Evolutionary conservation across 1,284 basidiomycete genomes (phyloP).

Genomic region (Veloboletus limbatus): DNA sequence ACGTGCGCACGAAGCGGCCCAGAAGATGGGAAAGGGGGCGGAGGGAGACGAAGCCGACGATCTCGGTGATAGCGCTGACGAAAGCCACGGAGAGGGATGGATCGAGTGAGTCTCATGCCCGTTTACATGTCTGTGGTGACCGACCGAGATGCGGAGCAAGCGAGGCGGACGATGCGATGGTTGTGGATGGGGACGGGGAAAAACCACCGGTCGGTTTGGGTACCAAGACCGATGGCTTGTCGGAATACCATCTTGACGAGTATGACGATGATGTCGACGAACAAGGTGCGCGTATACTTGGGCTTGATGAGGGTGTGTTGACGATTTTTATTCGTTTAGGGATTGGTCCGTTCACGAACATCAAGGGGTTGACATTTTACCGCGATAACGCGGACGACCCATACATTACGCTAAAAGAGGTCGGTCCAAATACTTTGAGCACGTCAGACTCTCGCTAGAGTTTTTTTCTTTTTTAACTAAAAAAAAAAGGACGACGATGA

Average conservation of each 20-base stretch:
- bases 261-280: conserved; percentile 82
- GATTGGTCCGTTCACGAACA: conserved; percentile 90
- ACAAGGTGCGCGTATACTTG: conserved; percentile 40
- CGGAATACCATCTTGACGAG: conserved; percentile 88
- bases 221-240: conserved; percentile 63
- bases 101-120: conserved; percentile 68
- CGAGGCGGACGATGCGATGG: conserved; percentile 60
- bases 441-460: conserved; percentile 4
- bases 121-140: conserved; percentile 18
- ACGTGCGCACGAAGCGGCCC: conserved; percentile 75
- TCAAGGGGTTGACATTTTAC: conserved; percentile 93
- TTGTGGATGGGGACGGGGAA: conserved; percentile 60
- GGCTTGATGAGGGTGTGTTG: not conserved
- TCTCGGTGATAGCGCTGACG: conserved; percentile 43
- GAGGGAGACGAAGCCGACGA: conserved; percentile 63
- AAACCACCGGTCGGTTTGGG: conserved; percentile 23
- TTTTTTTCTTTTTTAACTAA: too few species aligned
- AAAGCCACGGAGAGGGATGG: conserved; percentile 63
- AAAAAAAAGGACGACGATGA: conserved; percentile 58
- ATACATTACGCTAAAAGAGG: conserved; percentile 95
- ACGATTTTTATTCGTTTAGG: conserved; percentile 41
- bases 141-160: conserved; percentile 42
- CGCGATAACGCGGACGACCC: conserved; percentile 93
- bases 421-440: conserved; percentile 35
- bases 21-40: conserved; percentile 62